Base-by-base conservation (phyloP, 1,284 basidiomycete genomes). In the Malassezia obtusa region DNA sequence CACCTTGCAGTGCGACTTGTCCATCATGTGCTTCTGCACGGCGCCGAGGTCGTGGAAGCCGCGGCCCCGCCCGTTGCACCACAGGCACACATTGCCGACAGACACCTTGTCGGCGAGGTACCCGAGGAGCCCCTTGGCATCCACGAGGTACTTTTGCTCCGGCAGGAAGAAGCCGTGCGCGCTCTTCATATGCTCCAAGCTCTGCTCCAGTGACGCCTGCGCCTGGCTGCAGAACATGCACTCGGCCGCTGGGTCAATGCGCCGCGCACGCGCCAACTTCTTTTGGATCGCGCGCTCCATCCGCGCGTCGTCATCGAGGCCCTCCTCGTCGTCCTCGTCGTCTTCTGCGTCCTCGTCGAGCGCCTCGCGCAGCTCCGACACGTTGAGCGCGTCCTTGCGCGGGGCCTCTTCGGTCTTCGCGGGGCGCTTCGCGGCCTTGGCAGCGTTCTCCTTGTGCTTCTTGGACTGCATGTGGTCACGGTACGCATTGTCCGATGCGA, bases 81-180 rank as follows among this genome's bases (percentile, higher is more conserved):
- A 90, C 33, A 98, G 80, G 77, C 94, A 99, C 10, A 91, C 79
- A 76, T 96, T 94, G 15, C 85, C 89, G 15, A 94, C 82, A 0
- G 86, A 84, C 36, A 98, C 83, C 76, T 95, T 95, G 76, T 96
- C 89, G 3, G 88, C 89, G 7, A 99, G 81, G 75, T 94, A 90
- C 1, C 78, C 77, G 51, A 96, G 77, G 28, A 99, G 80, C 2
- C 92, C 94, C 1, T 81, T 62, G 26, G 86, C 75, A 75, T 98
- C 89, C 62, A 86, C 77, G 58, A 98, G 82, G 74, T 87, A 92
- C 39, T 95, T 88, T 35, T 83, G 83, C 62, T 98, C 92, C 39
- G 94, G 94, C 56, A 99, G 80, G 79, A 94, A 96, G 80, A 98
- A 98, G 24, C 89, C 89, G 76, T 98, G 94, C 0, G 76, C 76